Evolutionary conservation across 2,329 filamentous ascomycete species (phyloP), one percentile per base, ranked within the genome.

Genomic region (Helicocarpus griseus): DNA sequence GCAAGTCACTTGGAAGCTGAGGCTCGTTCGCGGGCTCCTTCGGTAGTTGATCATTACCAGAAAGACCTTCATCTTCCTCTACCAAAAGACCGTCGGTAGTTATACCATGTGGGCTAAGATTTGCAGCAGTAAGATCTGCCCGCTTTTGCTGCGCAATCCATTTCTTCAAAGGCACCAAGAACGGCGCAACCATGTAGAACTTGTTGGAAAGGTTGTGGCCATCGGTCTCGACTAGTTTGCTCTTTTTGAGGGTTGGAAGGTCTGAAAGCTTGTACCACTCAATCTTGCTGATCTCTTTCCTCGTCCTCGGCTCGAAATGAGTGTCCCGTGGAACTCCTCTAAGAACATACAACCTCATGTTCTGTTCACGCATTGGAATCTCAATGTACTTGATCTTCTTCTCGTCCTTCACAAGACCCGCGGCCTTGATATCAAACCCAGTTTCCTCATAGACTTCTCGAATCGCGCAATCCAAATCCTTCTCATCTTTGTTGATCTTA

Each of bases 131-230:
- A 46, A 74, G 73, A 59, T 87, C 86, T n/a, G 78, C 76, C 69
- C 85, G 89, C 73, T 81, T 85, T 69, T 95, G 88, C 57, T 85
- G 80, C n/a, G 82, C 74, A 44, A 97, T 89, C 90, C 90, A 97
- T 66, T 88, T 89, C 69, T 89, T 90, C 46, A 98, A 70, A 5
- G 83, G 86, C 1, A 82, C 82, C 50, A 97, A 75, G 64, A 98
- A 98, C 0, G 91, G 90, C 0, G 89, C 89, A 17, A 98, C 93
- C 88, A 97, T 96, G 70, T 96, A 98, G 66, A 96, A 97, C 63
- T 91, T 96, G 67, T 87, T 89, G 2, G 76, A 69, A 13, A 73
- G 72, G 41, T 51, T 47, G 31, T 41, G 21, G 9, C 31, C 33
- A 47, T 51, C 31, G 6, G 29, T 51, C 31, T 50, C 53, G 2